Evolutionary conservation across 257 asterid genomes (phyloP), one percentile per base, ranked within the genome.

Genomic region (Solanum chaucha): DNA sequence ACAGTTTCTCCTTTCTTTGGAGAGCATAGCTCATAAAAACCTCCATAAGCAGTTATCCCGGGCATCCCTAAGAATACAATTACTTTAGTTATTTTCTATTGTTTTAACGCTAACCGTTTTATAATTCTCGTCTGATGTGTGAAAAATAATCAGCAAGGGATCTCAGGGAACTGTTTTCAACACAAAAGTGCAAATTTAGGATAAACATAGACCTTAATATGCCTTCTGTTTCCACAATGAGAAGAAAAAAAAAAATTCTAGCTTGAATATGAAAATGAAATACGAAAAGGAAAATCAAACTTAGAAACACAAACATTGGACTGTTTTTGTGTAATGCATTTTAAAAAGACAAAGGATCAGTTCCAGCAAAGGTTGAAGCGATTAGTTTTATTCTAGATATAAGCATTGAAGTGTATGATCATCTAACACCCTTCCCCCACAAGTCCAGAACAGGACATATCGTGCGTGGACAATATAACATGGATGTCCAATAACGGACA

Each of bases 1-100:
- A 88, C 90, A 30, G 64, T 61, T 14, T 88, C 90, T 8, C 86
- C 90, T n/a, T 88, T 80, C 78, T 86, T 86, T n/a, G 90, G 88
- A 1, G 78, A 36, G 61, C 87, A 86, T 4, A 88, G 44, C 78
- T 86, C 90, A 82, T 51, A 80, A 32, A 88, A 86, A 32, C 90
- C 90, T n/a, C 34, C 90, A 86, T 88, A 86, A 10, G 90, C 88
- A 13, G 90, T 86, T 80, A 86, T 20, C 34, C 90, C 90, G 7
- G 90, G 84, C 90, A 86, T 68, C 10, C 88, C 90, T 88, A 46
- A 9, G 5, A 12, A 70, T 0, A 46, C 75, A 84, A 84, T 70
- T 51, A 28, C 44, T 30, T 38, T 64, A 12, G 19, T 70, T 40
- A 34, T 44, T 32, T 85, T 24, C 41, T 8, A 40, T 13, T 0